Conservation (phyloP, 2,329 filamentous ascomycete genomes). For the Aureobasidium leucospermi region DNA sequence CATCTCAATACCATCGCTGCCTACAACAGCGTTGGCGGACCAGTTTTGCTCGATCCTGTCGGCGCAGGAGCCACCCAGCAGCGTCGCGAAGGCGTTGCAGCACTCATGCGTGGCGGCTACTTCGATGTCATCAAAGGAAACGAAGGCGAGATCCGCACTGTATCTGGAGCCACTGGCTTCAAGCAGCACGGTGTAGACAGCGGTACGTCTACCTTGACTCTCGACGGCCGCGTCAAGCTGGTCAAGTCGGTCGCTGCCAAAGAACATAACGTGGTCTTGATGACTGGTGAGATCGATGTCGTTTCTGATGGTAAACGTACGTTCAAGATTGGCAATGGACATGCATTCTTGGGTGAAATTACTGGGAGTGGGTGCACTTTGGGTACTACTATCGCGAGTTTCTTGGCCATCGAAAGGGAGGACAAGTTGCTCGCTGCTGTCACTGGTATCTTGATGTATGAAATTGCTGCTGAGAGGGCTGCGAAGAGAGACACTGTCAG, state of each 20-base stretch:
- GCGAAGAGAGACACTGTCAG: constrained; percentile 52
- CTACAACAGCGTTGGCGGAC: constrained; percentile 70
- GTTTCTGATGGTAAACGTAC: constrained; percentile 67
- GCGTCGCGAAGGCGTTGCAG: constrained; percentile 62
- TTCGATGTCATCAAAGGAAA: constrained; percentile 92
- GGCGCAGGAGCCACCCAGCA: constrained; percentile 77
- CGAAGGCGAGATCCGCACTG: constrained; percentile 74
- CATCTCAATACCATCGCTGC: constrained; percentile 67
- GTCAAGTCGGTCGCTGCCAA: constrained; percentile 59
- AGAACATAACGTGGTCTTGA: constrained; percentile 65
- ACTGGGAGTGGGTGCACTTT: constrained; percentile 76
- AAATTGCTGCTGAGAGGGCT: constrained; percentile 67
- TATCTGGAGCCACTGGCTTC: constrained; percentile 50
- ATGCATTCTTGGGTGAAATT: constrained; percentile 60
- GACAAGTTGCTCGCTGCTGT: constrained; percentile 68
- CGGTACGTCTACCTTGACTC: constrained; percentile 46
- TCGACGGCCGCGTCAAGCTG: constrained; percentile 52
- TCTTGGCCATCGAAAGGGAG: constrained; percentile 55
- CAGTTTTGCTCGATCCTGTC: constrained; percentile 82
- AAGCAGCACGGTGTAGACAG: constrained; percentile 80
- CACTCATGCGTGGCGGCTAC: constrained; percentile 65
- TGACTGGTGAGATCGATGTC: constrained; percentile 74
- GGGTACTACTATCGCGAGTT: constrained; percentile 72
- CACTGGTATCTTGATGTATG: constrained; percentile 68
- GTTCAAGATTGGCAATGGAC: constrained; percentile 66